A percentile compares a stretch with the other conserved stretches of the same genome.
These are phyloP conservation scores for Saturnispora kantuleensis DNA, from an alignment of 805 yeast species.

Conservation along the genomic window DNA sequence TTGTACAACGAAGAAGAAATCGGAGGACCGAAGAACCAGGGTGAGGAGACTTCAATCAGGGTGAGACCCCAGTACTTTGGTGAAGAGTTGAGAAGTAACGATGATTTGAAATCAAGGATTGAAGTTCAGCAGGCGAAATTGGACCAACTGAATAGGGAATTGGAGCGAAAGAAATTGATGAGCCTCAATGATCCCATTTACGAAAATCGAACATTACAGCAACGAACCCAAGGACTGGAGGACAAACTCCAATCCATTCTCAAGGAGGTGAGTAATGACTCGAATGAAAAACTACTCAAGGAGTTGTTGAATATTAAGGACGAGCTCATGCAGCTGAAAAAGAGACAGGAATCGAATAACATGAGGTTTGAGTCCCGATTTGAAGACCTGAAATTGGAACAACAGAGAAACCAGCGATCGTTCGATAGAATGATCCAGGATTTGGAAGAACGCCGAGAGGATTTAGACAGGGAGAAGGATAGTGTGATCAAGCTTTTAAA, in stretches of 20 bases:
- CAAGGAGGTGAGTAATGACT: slow-evolving; percentile 13
- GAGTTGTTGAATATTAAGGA: slow-evolving; percentile 17
- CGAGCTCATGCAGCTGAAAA: slow-evolving; percentile 17
- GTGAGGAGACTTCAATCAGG: too few relatives aligned
- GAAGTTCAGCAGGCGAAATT: slow-evolving; percentile 4
- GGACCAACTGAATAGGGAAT: slow-evolving; percentile 9
- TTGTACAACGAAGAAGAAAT: slow-evolving; percentile 20
- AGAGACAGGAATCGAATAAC: slow-evolving; percentile 37
- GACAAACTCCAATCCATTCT: slow-evolving; percentile 13
- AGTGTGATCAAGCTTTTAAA: slow-evolving; percentile 18
- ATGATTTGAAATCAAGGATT: slow-evolving; percentile 1
- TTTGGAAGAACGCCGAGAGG: slow-evolving; percentile 20
- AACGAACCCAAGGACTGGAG: slow-evolving; percentile 8
- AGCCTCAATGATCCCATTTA: slow-evolving; percentile 2
- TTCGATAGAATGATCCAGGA: slow-evolving; percentile 20
- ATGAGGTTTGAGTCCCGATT: slow-evolving; percentile 63
- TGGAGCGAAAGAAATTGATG: slow-evolving; percentile 3
- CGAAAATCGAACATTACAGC: slow-evolving; percentile 8
- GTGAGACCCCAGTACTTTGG: background rate
- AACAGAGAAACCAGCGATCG: slow-evolving; percentile 18
- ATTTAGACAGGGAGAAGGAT: slow-evolving; percentile 21
- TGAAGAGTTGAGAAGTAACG: background rate
- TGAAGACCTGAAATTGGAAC: slow-evolving; percentile 50
- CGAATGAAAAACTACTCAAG: slow-evolving; percentile 12
- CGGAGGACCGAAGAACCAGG: too few relatives aligned